Evolutionary conservation across 2,329 filamentous ascomycete species (phyloP).

Genomic region (Claviceps citrina): DNA sequence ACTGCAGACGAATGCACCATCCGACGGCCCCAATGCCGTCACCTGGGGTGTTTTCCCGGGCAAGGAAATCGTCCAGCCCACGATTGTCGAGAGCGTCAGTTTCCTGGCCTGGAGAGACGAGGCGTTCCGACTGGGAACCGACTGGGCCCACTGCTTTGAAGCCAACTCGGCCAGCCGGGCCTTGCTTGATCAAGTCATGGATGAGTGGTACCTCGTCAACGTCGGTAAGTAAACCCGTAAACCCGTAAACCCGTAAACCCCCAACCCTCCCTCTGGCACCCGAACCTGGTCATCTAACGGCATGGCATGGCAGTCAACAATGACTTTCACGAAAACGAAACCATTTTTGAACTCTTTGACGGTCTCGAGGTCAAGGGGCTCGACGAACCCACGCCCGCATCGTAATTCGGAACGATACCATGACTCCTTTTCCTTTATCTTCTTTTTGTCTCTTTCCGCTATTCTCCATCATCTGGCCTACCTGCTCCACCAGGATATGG

Average conservation of each 20-base stretch:
- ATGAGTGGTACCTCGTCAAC: conserved; percentile 86
- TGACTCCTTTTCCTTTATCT: neutral
- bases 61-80: conserved; percentile 98
- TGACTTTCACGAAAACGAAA: conserved; percentile 74
- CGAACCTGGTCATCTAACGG: neutral
- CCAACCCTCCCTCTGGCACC: no score
- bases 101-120: conserved; percentile 99
- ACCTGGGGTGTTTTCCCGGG: conserved; percentile 99
- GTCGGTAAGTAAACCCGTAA: conserved; percentile 69
- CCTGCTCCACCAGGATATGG: conserved; percentile 7
- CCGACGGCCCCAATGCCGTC: conserved; percentile 87
- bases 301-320: conserved; percentile 83
- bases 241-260: no score
- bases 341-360: conserved; percentile 76
- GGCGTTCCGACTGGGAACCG: conserved; percentile 77
- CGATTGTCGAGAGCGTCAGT: conserved; percentile 95
- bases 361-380: conserved; percentile 56
- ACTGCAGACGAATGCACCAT: conserved; percentile 68
- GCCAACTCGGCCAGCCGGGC: conserved; percentile 59
- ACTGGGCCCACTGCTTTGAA: conserved; percentile 89
- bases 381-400: conserved; percentile 23
- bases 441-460: neutral
- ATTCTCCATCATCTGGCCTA: no score
- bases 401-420: neutral
- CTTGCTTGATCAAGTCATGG: conserved; percentile 70